Conservation (phyloP, 345 rosid genomes). For the Boechera retrofracta region DNA sequence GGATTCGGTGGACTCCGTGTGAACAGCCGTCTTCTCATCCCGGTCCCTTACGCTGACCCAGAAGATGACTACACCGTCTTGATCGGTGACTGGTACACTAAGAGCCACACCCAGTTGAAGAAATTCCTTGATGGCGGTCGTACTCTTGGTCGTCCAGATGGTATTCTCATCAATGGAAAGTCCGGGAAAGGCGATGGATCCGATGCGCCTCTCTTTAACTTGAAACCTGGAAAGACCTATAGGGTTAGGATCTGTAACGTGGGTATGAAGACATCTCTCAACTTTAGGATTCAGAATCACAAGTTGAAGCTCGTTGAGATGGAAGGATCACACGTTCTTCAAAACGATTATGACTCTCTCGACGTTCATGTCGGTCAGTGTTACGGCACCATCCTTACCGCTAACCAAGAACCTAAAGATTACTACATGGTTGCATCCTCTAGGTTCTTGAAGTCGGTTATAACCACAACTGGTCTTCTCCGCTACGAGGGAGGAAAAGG, state of each 20-base stretch:
- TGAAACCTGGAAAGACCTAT: conserved; percentile 66
- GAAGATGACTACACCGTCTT: conserved; percentile 73
- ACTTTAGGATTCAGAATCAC: conserved; percentile 73
- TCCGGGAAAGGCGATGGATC: conserved; percentile 48
- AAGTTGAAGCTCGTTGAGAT: conserved; percentile 68
- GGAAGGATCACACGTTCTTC: conserved; percentile 75
- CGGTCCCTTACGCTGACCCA: conserved; percentile 68
- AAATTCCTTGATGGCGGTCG: conserved; percentile 59
- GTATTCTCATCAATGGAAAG: conserved; percentile 71
- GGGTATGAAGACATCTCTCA: conserved; percentile 62
- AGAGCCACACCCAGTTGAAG: conserved; percentile 55
- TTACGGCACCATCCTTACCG: conserved; percentile 57
- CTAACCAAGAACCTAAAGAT: conserved; percentile 59
- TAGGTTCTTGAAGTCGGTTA: conserved; percentile 54
- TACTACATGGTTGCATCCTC: conserved; percentile 71
- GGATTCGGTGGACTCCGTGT: conserved; percentile 75
- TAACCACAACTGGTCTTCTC: conserved; percentile 52
- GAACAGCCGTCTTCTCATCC: conserved; percentile 72
- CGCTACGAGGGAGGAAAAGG: conserved; percentile 55
- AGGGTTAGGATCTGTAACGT: conserved; percentile 71
- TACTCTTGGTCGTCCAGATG: conserved; percentile 59
- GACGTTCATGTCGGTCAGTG: conserved; percentile 78
- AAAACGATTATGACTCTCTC: conserved; percentile 65
- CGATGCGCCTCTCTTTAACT: conserved; percentile 56
- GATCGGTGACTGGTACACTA: conserved; percentile 67